Evolutionary conservation across 1,284 basidiomycete genomes (phyloP).

Genomic region (Apiotrichum gracile): DNA sequence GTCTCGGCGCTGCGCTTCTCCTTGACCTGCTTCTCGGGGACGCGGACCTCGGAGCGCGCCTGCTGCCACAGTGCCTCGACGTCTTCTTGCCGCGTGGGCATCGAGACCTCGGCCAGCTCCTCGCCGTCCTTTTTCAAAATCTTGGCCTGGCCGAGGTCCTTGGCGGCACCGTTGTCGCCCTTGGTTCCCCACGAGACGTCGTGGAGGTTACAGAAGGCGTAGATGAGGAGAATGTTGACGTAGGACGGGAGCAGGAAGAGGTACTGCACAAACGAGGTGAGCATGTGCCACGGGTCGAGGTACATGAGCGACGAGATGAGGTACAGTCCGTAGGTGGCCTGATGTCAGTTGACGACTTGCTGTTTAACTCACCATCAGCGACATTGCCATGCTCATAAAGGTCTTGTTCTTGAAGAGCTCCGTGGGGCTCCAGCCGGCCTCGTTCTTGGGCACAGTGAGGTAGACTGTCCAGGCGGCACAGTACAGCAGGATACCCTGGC

Average conservation of each 20-base stretch:
- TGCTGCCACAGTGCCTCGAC: constrained; percentile 78
- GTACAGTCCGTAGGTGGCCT: constrained; percentile 85
- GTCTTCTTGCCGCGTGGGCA: constrained; percentile 73
- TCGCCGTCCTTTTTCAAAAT: constrained; percentile 80
- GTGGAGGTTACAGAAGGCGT: constrained; percentile 71
- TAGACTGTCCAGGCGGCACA: constrained; percentile 84
- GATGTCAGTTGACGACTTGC: not conserved
- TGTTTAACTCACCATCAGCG: constrained; percentile 25
- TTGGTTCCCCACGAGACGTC: constrained; percentile 87
- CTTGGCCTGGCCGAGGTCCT: constrained; percentile 82
- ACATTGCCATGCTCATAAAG: constrained; percentile 64
- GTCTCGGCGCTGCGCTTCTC: constrained; percentile 79
- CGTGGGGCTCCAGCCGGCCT: constrained; percentile 65
- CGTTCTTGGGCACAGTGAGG: constrained; percentile 67
- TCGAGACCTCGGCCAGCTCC: constrained; percentile 68
- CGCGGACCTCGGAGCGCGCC: constrained; percentile 60
- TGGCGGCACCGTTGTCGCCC: constrained; percentile 75
- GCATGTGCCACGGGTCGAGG: constrained; percentile 89
- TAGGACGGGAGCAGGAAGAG: constrained; percentile 53
- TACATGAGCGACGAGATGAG: constrained; percentile 78
- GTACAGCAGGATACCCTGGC: constrained; percentile 55
- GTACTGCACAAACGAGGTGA: constrained; percentile 64
- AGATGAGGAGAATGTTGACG: constrained; percentile 70
- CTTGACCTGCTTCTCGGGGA: constrained; percentile 55
- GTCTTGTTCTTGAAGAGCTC: constrained; percentile 60